phyloP scores from a whole-genome alignment of 352 stramenopile genomes.

The Pythium dissotocum region DNA sequence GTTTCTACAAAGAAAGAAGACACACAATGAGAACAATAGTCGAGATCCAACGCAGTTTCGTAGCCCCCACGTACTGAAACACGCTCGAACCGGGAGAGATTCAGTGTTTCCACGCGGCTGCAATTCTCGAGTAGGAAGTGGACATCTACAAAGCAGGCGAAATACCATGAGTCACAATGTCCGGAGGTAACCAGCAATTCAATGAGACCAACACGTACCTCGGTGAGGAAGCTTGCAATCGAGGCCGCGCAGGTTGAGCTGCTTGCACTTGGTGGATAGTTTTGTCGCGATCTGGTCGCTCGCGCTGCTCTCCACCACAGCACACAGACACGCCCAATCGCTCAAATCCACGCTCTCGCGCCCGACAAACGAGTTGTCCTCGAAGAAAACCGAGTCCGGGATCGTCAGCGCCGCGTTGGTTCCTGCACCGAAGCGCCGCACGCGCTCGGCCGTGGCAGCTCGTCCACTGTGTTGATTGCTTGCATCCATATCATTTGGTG shows the following conservation, averaged over 20 bases:
- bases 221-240: constrained; percentile 23
- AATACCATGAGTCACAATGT: background rate
- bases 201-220: constrained; percentile 27
- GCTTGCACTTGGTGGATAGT: constrained; percentile 43
- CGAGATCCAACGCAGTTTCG: background rate
- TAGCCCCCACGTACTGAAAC: constrained; percentile 7
- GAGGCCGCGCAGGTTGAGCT: constrained; percentile 52
- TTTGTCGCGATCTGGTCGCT: constrained; percentile 43
- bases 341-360: constrained; percentile 46
- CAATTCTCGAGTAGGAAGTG: constrained; percentile 41
- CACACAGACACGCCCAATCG: constrained; percentile 52
- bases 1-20: constrained; percentile 39
- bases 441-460: constrained; percentile 7
- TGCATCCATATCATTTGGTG: background rate
- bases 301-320: constrained; percentile 17
- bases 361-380: constrained; percentile 48
- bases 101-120: constrained; percentile 35
- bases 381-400: constrained; percentile 57
- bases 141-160: constrained; percentile 33
- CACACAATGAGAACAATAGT: background rate
- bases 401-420: constrained; percentile 21
- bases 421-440: background rate
- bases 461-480: constrained; percentile 52
- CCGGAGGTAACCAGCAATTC: background rate
- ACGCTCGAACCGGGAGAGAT: constrained; percentile 33